Evolutionary conservation across 768 basidiomycete genomes (phyloP), one percentile per base, ranked within the genome.

Genomic region (Leccinum variicolor): DNA sequence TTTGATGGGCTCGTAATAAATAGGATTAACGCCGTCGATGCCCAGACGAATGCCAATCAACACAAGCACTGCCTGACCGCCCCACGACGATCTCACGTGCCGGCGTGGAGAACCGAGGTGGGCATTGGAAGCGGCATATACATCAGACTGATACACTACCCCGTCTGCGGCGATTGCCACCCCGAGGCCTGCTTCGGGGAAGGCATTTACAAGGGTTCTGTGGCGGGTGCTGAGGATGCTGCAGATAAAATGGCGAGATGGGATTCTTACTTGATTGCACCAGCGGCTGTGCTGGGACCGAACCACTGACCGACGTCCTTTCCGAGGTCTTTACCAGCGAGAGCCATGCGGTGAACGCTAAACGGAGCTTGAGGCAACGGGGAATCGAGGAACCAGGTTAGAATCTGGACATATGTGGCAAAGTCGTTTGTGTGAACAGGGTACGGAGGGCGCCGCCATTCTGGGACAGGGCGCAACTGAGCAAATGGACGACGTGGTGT

Each of bases 241-340:
- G 21, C 9, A 23, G 54, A 51, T 2, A 47, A 17, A 13, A 29
- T 8, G 19, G 47, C 21, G 33, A 39, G 41, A 53, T 4, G 41
- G 56, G 13, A 28, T 49, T 70, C 81, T 55, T 68, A 92, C 90
- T 90, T 93, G 75, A 98, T 90, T 11, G 94, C 95, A 36, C 95
- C 94, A 8, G 95, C 94, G n/a, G 96, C 97, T 0, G 92, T 94
- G 68, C 92, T 95, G 0, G 96, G 96, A 0, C 96, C 96, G 66
- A 98, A 98, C 96, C 96, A 98, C 72, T 94, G 90, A 1, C 96
- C 96, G 0, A 98, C 90, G 62, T 94, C 92, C 60, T 92, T 98
- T 13, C 96, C 96, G 1, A 98, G 81, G 64, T 94, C 89, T 68
- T 98, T 95, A 1, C 96, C 96, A 0, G 94, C 89, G 21, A 94